A percentile compares a stretch with the other conserved stretches of the same genome.
phyloP scores from a whole-genome alignment of 371 early-diverging fungal species.

The Mucor indicus region DNA sequence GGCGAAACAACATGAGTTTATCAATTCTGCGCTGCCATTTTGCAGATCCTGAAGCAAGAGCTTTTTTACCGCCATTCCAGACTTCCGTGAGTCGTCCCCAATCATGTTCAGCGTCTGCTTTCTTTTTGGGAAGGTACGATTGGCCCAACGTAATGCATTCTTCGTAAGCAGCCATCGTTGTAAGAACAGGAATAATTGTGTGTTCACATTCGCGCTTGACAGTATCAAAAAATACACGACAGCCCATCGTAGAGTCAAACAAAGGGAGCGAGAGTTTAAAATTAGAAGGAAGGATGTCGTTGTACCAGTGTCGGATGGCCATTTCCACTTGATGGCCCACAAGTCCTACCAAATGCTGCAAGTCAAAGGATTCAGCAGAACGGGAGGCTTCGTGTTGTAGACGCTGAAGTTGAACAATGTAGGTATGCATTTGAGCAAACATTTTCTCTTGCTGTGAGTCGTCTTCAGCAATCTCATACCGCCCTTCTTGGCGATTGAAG shows the following conservation, averaged over 20 bases:
- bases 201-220: conserved; percentile 19
- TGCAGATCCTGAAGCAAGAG: neutral
- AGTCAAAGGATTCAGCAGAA: conserved; percentile 14
- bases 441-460: conserved; percentile 15
- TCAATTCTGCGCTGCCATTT: conserved; percentile 24
- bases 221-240: conserved; percentile 5
- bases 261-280: conserved; percentile 28
- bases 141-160: conserved; percentile 17
- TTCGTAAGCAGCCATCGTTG: conserved; percentile 32
- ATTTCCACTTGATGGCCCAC: conserved; percentile 38
- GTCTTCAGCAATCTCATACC: conserved; percentile 13
- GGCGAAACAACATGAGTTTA: conserved; percentile 17
- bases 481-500: conserved; percentile 13
- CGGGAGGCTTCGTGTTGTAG: conserved; percentile 13
- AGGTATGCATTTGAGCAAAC: conserved; percentile 16
- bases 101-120: conserved; percentile 5
- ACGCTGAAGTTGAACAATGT: conserved; percentile 13
- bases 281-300: conserved; percentile 20
- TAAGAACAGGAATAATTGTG: conserved; percentile 24
- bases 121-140: conserved; percentile 12
- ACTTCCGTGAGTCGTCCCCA: conserved; percentile 8
- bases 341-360: conserved; percentile 16
- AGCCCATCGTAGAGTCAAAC: conserved; percentile 24
- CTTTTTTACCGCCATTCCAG: conserved; percentile 6
- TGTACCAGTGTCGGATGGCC: conserved; percentile 41